Evolutionary conservation across 2,329 filamentous ascomycete species (phyloP).

Genomic region (Pseudocercospora crystallina): DNA sequence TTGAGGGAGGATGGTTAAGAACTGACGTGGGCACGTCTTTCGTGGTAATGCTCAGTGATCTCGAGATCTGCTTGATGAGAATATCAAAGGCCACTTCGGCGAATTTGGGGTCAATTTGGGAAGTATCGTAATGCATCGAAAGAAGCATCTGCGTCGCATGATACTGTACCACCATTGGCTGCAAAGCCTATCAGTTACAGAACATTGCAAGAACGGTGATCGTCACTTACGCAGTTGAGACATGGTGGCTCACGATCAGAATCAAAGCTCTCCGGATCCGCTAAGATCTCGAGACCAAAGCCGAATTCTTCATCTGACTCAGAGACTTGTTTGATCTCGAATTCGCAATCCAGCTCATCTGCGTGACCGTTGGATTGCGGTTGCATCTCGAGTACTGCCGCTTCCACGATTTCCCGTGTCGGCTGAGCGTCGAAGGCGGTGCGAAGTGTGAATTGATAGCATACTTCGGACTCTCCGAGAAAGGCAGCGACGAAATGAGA

Average conservation of each 20-base stretch:
- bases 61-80: conserved; percentile 9
- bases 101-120: conserved; percentile 7
- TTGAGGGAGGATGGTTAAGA: conserved; percentile 15
- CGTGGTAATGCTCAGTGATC: not conserved
- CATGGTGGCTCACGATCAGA: not conserved
- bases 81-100: conserved; percentile 5
- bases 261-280: conserved; percentile 13
- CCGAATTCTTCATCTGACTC: not conserved
- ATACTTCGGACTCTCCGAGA: conserved; percentile 15
- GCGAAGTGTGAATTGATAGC: conserved; percentile 14
- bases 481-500: conserved; percentile 16
- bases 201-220: not conserved
- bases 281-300: conserved; percentile 15
- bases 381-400: conserved; percentile 1
- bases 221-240: conserved; percentile 7
- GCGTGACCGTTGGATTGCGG: not conserved
- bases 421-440: not conserved
- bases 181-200: not conserved
- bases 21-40: conserved; percentile 3
- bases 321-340: not conserved
- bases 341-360: not conserved
- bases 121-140: conserved; percentile 9
- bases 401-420: conserved; percentile 10
- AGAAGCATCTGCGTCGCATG: conserved; percentile 11
- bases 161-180: conserved; percentile 18